Evolutionary conservation across 2,329 filamentous ascomycete genomes (phyloP).

Genomic region (Penicillium sclerotigenum): DNA sequence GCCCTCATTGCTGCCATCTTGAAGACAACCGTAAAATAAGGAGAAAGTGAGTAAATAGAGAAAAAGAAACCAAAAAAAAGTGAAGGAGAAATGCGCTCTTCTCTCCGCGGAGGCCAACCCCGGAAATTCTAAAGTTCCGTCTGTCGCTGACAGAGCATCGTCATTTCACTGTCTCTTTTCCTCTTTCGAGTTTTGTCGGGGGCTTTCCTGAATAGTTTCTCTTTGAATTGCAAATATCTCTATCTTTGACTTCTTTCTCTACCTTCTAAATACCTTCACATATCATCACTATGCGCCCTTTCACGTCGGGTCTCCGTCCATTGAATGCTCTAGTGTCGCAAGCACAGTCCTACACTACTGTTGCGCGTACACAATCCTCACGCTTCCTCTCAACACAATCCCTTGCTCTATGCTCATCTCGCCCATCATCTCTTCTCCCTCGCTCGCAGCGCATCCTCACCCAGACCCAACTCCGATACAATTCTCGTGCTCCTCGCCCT

Average conservation of each 20-base stretch:
- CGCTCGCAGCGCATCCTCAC: slow-evolving; percentile 5
- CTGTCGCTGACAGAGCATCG: slow-evolving; percentile 12
- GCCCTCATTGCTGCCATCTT: slow-evolving; percentile 53
- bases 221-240: background rate
- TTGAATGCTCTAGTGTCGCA: slow-evolving; percentile 11
- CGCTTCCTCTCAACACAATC: slow-evolving; percentile 22
- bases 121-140: slow-evolving; percentile 12
- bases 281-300: slow-evolving; percentile 16
- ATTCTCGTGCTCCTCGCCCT: slow-evolving; percentile 32
- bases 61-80: background rate
- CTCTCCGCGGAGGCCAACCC: slow-evolving; percentile 25
- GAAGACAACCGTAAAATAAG: background rate
- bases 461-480: slow-evolving; percentile 24
- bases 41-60: background rate
- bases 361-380: slow-evolving; percentile 15
- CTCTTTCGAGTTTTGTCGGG: background rate
- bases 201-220: too few relatives aligned
- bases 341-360: slow-evolving; percentile 16
- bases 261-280: background rate
- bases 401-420: slow-evolving; percentile 2
- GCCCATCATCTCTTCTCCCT: slow-evolving; percentile 1
- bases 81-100: slow-evolving; percentile 15
- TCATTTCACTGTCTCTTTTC: background rate
- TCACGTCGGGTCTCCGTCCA: slow-evolving; percentile 25
- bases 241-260: background rate